These are phyloP conservation scores for Metschnikowia anglica DNA, from an alignment of 805 yeast genomes.

Conservation along the genomic window DNA sequence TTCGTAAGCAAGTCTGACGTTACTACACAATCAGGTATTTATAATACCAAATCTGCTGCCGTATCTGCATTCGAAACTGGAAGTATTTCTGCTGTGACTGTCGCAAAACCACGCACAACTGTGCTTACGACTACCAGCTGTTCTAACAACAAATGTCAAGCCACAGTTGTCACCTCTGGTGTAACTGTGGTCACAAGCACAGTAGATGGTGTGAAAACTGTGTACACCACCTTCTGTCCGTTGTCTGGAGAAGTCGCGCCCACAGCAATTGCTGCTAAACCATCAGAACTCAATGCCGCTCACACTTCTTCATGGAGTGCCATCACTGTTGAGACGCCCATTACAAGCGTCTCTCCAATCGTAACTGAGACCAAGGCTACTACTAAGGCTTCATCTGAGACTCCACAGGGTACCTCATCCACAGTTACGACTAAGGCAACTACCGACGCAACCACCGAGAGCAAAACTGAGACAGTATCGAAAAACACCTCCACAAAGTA, in stretches of 20 bases:
- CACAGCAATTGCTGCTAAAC: background rate
- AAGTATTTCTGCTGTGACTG: conserved; percentile 6
- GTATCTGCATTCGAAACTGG: no score
- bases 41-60: no score
- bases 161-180: conserved; percentile 26
- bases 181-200: conserved; percentile 32
- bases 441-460: conserved; percentile 6
- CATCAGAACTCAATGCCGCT: no score
- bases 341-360: background rate
- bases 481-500: no score
- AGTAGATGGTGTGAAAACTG: conserved; percentile 34
- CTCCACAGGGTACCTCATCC: no score
- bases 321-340: background rate
- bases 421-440: conserved; percentile 5
- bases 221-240: conserved; percentile 30
- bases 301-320: background rate
- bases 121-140: conserved; percentile 31
- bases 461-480: no score
- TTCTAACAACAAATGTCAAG: conserved; percentile 25
- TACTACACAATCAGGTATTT: no score
- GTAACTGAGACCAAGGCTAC: background rate
- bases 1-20: no score
- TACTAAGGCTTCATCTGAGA: background rate
- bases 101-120: conserved; percentile 13
- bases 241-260: conserved; percentile 16